phyloP scores from a whole-genome alignment of 1,284 basidiomycete genomes.

The Amylostereum areolatum region DNA sequence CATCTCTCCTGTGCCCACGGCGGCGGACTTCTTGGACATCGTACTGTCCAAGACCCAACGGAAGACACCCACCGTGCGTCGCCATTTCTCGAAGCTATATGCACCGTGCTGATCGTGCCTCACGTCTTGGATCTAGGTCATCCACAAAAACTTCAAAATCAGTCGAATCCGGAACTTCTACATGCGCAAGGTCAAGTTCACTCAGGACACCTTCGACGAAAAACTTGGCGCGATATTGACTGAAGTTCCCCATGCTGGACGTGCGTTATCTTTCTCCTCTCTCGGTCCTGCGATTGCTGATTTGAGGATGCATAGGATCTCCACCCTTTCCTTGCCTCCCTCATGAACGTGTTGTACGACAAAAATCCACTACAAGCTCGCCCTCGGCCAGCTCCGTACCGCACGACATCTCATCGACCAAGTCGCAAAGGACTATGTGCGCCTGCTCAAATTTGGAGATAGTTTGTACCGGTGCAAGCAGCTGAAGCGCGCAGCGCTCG shows the following conservation, averaged over 20 bases:
- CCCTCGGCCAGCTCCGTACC: slow-evolving; percentile 90
- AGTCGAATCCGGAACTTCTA: slow-evolving; percentile 92
- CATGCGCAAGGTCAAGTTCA: slow-evolving; percentile 99
- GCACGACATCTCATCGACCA: slow-evolving; percentile 92
- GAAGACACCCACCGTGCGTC: slow-evolving; percentile 89
- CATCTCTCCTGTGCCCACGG: slow-evolving; percentile 96
- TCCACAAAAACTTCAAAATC: slow-evolving; percentile 99
- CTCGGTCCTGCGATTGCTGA: not conserved
- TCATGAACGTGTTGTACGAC: slow-evolving; percentile 96
- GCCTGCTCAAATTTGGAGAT: slow-evolving; percentile 94
- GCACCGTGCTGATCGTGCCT: not conserved
- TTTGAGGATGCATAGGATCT: slow-evolving; percentile 58
- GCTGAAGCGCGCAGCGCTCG: slow-evolving; percentile 90
- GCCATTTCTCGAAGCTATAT: not conserved
- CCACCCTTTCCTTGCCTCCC: slow-evolving; percentile 89
- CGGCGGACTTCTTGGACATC: slow-evolving; percentile 93
- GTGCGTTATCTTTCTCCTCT: slow-evolving; percentile 37
- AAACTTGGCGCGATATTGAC: slow-evolving; percentile 90
- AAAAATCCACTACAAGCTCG: slow-evolving; percentile 99
- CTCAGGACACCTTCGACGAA: slow-evolving; percentile 96
- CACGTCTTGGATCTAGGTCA: slow-evolving; percentile 48
- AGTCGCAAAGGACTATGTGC: slow-evolving; percentile 92
- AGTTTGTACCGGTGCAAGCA: slow-evolving; percentile 95
- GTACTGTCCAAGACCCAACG: slow-evolving; percentile 91
- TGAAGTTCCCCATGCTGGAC: slow-evolving; percentile 98